A percentile compares a stretch with the other conserved stretches of the same genome.
phyloP scores from a whole-genome alignment of 2,329 filamentous ascomycete genomes.

The Lachnellula hyalina region DNA sequence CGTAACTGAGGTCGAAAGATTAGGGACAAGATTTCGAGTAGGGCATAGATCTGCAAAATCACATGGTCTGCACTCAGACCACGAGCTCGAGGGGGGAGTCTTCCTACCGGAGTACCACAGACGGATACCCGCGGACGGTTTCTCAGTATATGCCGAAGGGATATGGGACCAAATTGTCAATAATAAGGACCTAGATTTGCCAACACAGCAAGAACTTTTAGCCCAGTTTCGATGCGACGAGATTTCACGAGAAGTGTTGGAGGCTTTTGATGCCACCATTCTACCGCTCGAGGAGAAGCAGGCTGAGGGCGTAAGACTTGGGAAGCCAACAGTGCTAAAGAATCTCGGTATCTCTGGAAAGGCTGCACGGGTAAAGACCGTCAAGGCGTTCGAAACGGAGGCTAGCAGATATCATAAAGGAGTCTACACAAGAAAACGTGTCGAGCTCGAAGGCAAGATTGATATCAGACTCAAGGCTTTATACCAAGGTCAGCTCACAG shows the following conservation, averaged over 20 bases:
- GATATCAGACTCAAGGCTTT: slow-evolving; percentile 83
- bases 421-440: slow-evolving; percentile 80
- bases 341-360: slow-evolving; percentile 72
- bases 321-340: slow-evolving; percentile 65
- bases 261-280: slow-evolving; percentile 78
- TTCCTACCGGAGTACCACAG: slow-evolving; percentile 94
- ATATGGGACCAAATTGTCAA: slow-evolving; percentile 98
- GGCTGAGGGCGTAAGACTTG: slow-evolving; percentile 65
- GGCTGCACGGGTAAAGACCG: slow-evolving; percentile 62
- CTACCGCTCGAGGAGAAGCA: slow-evolving; percentile 82
- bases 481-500: slow-evolving; percentile 81
- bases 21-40: slow-evolving; percentile 76
- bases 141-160: slow-evolving; percentile 86
- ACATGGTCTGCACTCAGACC: slow-evolving; percentile 56
- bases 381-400: slow-evolving; percentile 83
- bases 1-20: slow-evolving; percentile 68
- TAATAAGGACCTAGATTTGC: slow-evolving; percentile 96
- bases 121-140: slow-evolving; percentile 94
- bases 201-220: slow-evolving; percentile 92
- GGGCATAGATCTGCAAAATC: slow-evolving; percentile 68
- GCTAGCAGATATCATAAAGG: slow-evolving; percentile 96
- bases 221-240: slow-evolving; percentile 98
- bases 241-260: slow-evolving; percentile 82
- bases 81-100: slow-evolving; percentile 71
- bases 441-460: slow-evolving; percentile 80